Evolutionary conservation across 2,329 filamentous ascomycete species (phyloP).

Genomic region (Torrubiellomyces zombiae): DNA sequence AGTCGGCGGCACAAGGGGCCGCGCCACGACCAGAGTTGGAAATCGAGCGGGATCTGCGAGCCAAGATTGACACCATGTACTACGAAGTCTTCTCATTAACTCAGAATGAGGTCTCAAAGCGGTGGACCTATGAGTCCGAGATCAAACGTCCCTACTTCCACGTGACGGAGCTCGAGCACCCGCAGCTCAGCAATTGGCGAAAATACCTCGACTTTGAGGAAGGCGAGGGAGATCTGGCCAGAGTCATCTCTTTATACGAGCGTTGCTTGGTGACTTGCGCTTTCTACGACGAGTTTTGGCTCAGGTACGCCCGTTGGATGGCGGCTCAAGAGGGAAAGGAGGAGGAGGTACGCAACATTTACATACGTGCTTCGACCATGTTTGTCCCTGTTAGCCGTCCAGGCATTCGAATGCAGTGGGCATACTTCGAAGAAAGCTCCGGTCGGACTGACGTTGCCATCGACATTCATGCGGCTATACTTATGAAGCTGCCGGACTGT

Average conservation of each 20-base stretch:
- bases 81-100: slow-evolving; percentile 67
- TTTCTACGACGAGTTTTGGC: slow-evolving; percentile 95
- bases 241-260: slow-evolving; percentile 78
- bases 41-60: slow-evolving; percentile 65
- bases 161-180: slow-evolving; percentile 77
- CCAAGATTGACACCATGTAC: slow-evolving; percentile 64
- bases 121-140: slow-evolving; percentile 89
- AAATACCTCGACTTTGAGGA: slow-evolving; percentile 97
- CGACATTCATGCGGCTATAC: slow-evolving; percentile 69
- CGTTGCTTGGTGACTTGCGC: slow-evolving; percentile 84
- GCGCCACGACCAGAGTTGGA: slow-evolving; percentile 54
- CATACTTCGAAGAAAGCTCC: slow-evolving; percentile 81
- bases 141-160: slow-evolving; percentile 96
- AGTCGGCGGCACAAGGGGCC: slow-evolving; percentile 35
- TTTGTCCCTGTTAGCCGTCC: slow-evolving; percentile 80
- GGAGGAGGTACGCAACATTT: slow-evolving; percentile 84
- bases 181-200: slow-evolving; percentile 77
- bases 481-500: slow-evolving; percentile 61
- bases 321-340: slow-evolving; percentile 60
- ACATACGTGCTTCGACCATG: slow-evolving; percentile 73
- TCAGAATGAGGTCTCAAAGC: slow-evolving; percentile 75
- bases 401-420: slow-evolving; percentile 74
- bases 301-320: slow-evolving; percentile 96
- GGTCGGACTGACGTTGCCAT: slow-evolving; percentile 62
- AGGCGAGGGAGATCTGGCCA: slow-evolving; percentile 55